Conservation (phyloP, 2,329 filamentous ascomycete genomes). For the Paramyrothecium sp. region DNA sequence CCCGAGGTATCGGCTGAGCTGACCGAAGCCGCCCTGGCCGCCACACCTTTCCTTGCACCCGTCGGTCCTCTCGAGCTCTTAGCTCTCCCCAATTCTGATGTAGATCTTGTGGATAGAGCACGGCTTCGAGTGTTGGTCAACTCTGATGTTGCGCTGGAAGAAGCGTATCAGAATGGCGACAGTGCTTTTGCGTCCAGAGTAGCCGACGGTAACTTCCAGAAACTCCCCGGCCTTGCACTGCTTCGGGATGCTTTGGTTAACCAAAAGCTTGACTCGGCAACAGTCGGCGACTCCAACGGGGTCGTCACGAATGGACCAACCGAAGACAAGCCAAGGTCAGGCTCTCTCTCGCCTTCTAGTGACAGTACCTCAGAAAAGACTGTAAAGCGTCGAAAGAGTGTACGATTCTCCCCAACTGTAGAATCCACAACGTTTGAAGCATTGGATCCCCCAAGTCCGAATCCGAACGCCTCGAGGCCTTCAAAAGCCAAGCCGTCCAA, state of each 20-base stretch:
- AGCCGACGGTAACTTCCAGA: not conserved
- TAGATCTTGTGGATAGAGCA: slow-evolving; percentile 24
- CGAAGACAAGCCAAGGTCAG: not conserved
- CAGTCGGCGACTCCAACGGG: not conserved
- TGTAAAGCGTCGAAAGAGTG: slow-evolving; percentile 57
- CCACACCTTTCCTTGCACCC: slow-evolving; percentile 26
- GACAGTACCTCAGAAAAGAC: slow-evolving; percentile 17
- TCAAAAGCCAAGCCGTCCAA: slow-evolving; percentile 8
- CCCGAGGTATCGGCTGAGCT: slow-evolving; percentile 14
- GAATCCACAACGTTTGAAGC: slow-evolving; percentile 61
- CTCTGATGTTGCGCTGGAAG: not conserved
- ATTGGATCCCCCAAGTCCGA: slow-evolving; percentile 50
- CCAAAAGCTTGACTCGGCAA: not conserved
- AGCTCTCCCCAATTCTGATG: slow-evolving; percentile 53
- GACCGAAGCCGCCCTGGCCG: slow-evolving; percentile 1
- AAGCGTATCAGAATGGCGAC: not conserved
- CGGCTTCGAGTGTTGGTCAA: not conserved
- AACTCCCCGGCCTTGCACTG: not conserved
- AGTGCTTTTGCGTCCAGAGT: not conserved
- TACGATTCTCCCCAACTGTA: slow-evolving; percentile 68
- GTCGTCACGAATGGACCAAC: not conserved
- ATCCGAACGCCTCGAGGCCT: slow-evolving; percentile 20
- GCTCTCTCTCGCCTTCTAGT: slow-evolving; percentile 11
- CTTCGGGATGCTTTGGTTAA: not conserved
- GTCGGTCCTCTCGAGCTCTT: slow-evolving; percentile 46